These are phyloP conservation scores for Linum lewisii DNA, from an alignment of 345 rosid genomes.

Conservation along the genomic window DNA sequence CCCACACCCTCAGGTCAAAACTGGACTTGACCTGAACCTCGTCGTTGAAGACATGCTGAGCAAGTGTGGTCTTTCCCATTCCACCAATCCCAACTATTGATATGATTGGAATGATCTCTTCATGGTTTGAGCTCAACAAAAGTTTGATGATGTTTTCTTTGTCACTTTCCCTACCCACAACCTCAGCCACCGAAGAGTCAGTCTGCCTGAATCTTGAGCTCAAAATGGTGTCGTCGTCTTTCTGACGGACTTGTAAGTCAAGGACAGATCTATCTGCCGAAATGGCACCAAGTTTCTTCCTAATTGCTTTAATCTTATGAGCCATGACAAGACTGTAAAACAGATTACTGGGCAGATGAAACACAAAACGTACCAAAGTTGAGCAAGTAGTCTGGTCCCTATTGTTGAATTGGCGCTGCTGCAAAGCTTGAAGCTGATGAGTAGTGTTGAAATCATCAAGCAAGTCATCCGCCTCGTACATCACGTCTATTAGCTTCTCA, in stretches of 20 bases:
- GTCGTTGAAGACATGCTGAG: slow-evolving; percentile 20
- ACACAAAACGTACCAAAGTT: no score
- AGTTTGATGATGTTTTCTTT: not conserved
- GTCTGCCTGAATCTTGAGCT: not conserved
- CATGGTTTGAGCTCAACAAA: not conserved
- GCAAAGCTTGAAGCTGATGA: not conserved
- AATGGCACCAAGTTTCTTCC: no score
- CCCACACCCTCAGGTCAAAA: slow-evolving; percentile 19
- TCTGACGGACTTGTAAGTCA: no score
- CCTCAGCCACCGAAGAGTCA: not conserved
- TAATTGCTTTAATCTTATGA: no score
- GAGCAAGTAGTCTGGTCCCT: not conserved
- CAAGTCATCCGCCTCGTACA: slow-evolving; percentile 31
- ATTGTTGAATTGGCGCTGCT: not conserved
- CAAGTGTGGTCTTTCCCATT: slow-evolving; percentile 11
- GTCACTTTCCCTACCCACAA: not conserved
- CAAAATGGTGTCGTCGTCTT: no score
- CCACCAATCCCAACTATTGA: slow-evolving; percentile 22
- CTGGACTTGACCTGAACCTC: slow-evolving; percentile 2
- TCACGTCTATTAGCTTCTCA: slow-evolving; percentile 13
- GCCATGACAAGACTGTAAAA: no score
- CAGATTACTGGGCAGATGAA: no score
- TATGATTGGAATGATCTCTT: not conserved
- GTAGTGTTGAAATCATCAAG: slow-evolving; percentile 21
- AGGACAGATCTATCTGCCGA: no score